These are phyloP conservation scores for Blastocladiella britannica DNA, from an alignment of 192 early-diverging fungal genomes.

Conservation along the genomic window DNA sequence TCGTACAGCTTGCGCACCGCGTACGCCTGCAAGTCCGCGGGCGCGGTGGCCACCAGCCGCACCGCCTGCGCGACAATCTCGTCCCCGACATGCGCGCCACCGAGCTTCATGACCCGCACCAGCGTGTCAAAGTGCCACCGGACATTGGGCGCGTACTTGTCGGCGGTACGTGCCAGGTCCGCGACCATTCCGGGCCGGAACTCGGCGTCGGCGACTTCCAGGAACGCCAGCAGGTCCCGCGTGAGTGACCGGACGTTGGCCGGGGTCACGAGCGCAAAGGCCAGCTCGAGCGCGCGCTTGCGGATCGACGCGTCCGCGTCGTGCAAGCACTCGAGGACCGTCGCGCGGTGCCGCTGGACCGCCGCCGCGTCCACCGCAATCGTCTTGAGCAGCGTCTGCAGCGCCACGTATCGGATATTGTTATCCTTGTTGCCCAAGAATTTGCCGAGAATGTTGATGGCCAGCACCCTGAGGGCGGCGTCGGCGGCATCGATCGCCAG, in stretches of 20 bases:
- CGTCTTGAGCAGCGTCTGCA: conserved; percentile 86
- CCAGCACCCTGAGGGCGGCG: conserved; percentile 72
- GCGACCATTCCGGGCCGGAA: conserved; percentile 76
- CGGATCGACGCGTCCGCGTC: conserved; percentile 94
- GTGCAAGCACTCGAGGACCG: conserved; percentile 81
- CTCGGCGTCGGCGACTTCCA: conserved; percentile 78
- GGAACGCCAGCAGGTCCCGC: conserved; percentile 74
- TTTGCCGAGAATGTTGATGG: conserved; percentile 92
- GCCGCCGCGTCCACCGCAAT: conserved; percentile 74
- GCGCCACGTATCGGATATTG: conserved; percentile 96
- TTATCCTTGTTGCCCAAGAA: conserved; percentile 90
- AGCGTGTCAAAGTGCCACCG: conserved; percentile 97
- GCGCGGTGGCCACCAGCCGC: conserved; percentile 58
- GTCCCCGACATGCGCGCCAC: conserved; percentile 44
- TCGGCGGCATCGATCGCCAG: conserved; percentile 90
- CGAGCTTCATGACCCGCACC: conserved; percentile 60
- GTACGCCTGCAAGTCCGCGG: conserved; percentile 70
- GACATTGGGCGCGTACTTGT: conserved; percentile 75
- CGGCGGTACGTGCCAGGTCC: conserved; percentile 81
- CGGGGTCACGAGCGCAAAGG: conserved; percentile 86
- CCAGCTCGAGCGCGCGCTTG: conserved; percentile 81
- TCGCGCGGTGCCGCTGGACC: conserved; percentile 91
- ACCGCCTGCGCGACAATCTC: conserved; percentile 72
- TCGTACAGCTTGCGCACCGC: conserved; percentile 73
- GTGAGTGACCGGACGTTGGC: conserved; percentile 83